Conservation (phyloP, 2,329 filamentous ascomycete genomes). For the Penicillium sp. region DNA sequence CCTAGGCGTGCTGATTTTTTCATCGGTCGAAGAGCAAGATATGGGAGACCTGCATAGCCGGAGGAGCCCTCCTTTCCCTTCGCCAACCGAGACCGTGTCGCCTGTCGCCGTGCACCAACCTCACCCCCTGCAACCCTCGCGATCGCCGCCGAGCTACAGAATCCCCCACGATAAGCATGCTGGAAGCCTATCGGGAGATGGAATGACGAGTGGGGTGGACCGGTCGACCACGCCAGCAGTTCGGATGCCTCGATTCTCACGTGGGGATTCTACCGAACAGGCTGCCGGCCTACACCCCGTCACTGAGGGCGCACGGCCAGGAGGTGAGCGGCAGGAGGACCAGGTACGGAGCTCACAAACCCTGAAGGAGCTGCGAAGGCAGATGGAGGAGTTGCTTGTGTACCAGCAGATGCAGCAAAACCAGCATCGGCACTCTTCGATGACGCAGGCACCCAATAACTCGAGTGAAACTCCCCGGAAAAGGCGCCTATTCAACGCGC, state of each 20-base stretch:
- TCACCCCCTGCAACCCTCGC: constrained; percentile 25
- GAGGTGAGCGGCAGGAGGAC: constrained; percentile 25
- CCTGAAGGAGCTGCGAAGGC: constrained; percentile 39
- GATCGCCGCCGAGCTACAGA: constrained; percentile 19
- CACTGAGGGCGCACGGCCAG: constrained; percentile 22
- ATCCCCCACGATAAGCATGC: constrained; percentile 18
- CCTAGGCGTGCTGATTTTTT: constrained; percentile 33
- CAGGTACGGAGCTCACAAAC: constrained; percentile 35
- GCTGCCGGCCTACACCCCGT: constrained; percentile 17
- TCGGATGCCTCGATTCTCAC: constrained; percentile 18
- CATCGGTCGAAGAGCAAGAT: constrained; percentile 31
- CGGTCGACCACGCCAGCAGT: constrained; percentile 3
- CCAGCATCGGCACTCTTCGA: constrained; percentile 21
- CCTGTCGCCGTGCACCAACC: constrained; percentile 26
- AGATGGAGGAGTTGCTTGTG: constrained; percentile 42
- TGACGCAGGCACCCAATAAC: constrained; percentile 11
- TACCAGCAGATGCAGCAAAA: constrained; percentile 40
- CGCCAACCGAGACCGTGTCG: constrained; percentile 37
- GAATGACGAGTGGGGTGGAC: constrained; percentile 8
- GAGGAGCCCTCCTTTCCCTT: constrained; percentile 40
- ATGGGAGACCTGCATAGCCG: constrained; percentile 38
- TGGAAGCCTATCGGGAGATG: constrained; percentile 10
- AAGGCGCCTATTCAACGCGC: constrained; percentile 27
- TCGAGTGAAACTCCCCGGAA: constrained; percentile 28
- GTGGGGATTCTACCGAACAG: constrained; percentile 21